phyloP scores from a whole-genome alignment of 805 yeast species.

The Saccharomycopsis synnaedendra region DNA sequence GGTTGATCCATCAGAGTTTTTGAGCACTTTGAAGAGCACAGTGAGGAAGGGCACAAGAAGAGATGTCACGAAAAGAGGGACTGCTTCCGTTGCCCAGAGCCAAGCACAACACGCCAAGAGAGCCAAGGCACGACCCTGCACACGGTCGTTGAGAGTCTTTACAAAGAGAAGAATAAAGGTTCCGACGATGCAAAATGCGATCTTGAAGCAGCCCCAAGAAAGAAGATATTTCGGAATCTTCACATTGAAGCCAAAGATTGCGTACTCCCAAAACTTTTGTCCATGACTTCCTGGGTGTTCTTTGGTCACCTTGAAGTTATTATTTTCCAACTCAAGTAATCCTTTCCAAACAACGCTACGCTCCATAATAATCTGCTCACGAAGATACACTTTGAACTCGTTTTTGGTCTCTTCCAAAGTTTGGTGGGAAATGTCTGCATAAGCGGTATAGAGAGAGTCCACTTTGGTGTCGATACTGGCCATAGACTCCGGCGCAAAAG shows the following conservation, averaged over 20 bases:
- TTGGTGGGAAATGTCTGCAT: slow-evolving; percentile 22
- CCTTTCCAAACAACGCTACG: slow-evolving; percentile 83
- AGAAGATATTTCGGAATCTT: slow-evolving; percentile 2
- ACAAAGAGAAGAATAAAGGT: slow-evolving; percentile 34
- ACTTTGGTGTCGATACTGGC: slow-evolving; percentile 25
- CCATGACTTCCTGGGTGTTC: not conserved
- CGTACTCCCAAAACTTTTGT: slow-evolving; percentile 1
- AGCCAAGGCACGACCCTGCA: slow-evolving; percentile 74
- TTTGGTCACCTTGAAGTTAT: slow-evolving; percentile 4
- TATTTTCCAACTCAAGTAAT: not conserved
- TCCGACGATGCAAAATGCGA: slow-evolving; percentile 19
- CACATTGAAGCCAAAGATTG: not conserved
- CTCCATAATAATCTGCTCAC: slow-evolving; percentile 96
- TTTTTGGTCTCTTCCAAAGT: slow-evolving; percentile 31
- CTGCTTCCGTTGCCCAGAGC: slow-evolving; percentile 92
- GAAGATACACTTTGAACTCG: slow-evolving; percentile 42
- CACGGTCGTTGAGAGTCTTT: slow-evolving; percentile 46
- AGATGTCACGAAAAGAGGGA: slow-evolving; percentile 88
- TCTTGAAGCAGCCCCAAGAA: not conserved
- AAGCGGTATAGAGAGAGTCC: slow-evolving; percentile 20
- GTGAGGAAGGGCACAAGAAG: slow-evolving; percentile 74
- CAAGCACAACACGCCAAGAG: slow-evolving; percentile 70
- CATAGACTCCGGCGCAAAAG: slow-evolving; percentile 26
- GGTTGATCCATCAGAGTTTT: slow-evolving; percentile 31
- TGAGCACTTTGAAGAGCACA: slow-evolving; percentile 60